Percentiles rank a stretch among this genome's conserved stretches.
Conservation (phyloP, 164 flowering plant species). For the Piper longum region DNA sequence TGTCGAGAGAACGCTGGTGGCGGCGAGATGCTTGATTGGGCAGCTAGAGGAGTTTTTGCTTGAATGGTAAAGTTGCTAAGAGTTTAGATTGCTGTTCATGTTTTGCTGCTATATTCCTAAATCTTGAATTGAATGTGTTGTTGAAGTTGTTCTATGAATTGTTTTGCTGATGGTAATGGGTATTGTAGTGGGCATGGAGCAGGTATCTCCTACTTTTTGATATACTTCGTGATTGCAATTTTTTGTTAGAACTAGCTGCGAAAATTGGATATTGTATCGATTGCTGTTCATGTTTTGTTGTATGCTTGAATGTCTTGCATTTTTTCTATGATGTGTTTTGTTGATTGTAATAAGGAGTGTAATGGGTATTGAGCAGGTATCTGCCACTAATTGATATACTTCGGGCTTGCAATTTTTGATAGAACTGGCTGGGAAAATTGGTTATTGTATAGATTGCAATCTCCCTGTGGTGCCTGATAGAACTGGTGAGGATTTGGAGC, state of each 20-base stretch:
- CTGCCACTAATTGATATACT: conserved; percentile 57
- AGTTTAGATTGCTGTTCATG: no score
- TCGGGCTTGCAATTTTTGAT: conserved; percentile 38
- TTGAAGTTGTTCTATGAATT: background rate
- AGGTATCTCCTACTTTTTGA: no score
- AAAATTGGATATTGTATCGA: no score
- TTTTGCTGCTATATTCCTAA: no score
- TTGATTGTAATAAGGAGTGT: background rate
- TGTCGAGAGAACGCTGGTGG: conserved; percentile 38
- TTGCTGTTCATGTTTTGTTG: background rate
- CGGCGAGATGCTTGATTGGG: conserved; percentile 36
- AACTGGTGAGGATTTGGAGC: conserved; percentile 83
- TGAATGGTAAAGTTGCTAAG: conserved; percentile 2
- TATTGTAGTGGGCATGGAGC: no score
- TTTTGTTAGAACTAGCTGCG: no score
- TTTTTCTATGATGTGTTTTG: background rate
- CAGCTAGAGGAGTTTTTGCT: conserved; percentile 31
- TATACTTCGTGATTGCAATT: no score
- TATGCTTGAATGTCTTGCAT: no score
- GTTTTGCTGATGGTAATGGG: no score
- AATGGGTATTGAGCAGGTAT: conserved; percentile 27
- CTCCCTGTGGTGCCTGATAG: conserved; percentile 50
- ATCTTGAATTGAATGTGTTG: background rate
- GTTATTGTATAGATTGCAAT: conserved; percentile 64
- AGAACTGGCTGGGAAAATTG: conserved; percentile 57